Conservation (phyloP, 2,329 filamentous ascomycete genomes). For the Lecanosticta acicola region DNA sequence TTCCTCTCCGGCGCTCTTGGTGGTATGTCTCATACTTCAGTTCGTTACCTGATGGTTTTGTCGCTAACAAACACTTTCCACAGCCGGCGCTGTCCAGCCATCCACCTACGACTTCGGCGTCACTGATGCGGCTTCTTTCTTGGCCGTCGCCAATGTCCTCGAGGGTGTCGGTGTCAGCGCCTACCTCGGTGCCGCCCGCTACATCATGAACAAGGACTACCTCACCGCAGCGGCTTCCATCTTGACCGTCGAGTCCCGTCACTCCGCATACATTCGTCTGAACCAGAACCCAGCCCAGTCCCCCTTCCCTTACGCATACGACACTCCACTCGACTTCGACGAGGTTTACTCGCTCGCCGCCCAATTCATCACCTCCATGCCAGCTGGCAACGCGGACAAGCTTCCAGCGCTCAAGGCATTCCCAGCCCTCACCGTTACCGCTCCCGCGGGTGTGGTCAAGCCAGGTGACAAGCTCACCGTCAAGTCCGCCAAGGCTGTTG, state of each 20-base stretch:
- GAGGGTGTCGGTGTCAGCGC: slow-evolving; percentile 55
- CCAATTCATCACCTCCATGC: slow-evolving; percentile 56
- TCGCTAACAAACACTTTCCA: not conserved
- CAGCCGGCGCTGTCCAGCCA: slow-evolving; percentile 44
- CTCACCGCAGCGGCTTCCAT: slow-evolving; percentile 58
- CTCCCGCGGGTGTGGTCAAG: slow-evolving; percentile 17
- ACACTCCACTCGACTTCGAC: slow-evolving; percentile 54
- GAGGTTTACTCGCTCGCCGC: slow-evolving; percentile 60
- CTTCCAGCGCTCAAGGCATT: slow-evolving; percentile 42
- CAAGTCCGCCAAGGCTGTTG: slow-evolving; percentile 17
- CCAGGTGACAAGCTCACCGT: slow-evolving; percentile 19
- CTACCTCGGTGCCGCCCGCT: slow-evolving; percentile 58
- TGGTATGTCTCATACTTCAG: not conserved
- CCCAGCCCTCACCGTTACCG: slow-evolving; percentile 18
- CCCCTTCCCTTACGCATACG: slow-evolving; percentile 52
- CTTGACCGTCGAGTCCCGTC: slow-evolving; percentile 59
- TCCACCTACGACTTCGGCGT: slow-evolving; percentile 53
- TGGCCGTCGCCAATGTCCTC: slow-evolving; percentile 49
- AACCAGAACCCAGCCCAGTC: slow-evolving; percentile 29
- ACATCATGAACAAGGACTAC: slow-evolving; percentile 53
- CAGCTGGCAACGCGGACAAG: slow-evolving; percentile 36
- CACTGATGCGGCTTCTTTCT: slow-evolving; percentile 39
- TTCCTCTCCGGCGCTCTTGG: slow-evolving; percentile 47
- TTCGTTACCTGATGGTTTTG: not conserved
- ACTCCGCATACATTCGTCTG: slow-evolving; percentile 53